phyloP scores from a whole-genome alignment of 2,329 filamentous ascomycete genomes.

The Aspergillus fructus region DNA sequence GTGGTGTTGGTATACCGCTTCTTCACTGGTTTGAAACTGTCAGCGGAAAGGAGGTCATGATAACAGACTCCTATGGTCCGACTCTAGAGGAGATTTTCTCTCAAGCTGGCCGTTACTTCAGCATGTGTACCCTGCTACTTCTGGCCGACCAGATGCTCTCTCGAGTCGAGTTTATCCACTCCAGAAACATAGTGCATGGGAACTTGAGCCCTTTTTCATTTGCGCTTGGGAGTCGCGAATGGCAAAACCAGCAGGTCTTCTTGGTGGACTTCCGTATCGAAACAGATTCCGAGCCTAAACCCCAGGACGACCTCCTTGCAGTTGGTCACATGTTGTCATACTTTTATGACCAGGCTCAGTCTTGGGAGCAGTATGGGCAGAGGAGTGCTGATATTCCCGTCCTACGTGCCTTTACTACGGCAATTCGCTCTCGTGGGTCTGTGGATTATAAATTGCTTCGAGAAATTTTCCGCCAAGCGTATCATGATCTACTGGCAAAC shows the following conservation, averaged over 20 bases:
- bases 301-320: constrained; percentile 8
- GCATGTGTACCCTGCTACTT: constrained; percentile 8
- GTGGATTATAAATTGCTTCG: neutral
- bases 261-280: constrained; percentile 8
- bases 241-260: constrained; percentile 11
- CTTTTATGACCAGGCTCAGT: neutral
- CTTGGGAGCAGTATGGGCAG: neutral
- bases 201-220: constrained; percentile 13
- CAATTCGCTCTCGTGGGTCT: neutral
- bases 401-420: neutral
- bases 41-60: constrained; percentile 9
- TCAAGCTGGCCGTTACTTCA: constrained; percentile 12
- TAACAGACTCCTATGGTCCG: constrained; percentile 10
- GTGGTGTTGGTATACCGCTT: constrained; percentile 13
- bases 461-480: neutral
- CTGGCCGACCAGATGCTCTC: constrained; percentile 13
- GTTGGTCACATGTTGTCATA: constrained; percentile 13
- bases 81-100: constrained; percentile 13
- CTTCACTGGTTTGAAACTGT: constrained; percentile 15
- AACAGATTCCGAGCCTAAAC: neutral
- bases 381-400: neutral
- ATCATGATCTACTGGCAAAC: neutral
- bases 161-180: constrained; percentile 16
- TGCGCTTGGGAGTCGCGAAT: constrained; percentile 6
- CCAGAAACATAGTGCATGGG: constrained; percentile 10